A percentile compares a stretch with the other conserved stretches of the same genome.
Conservation (phyloP, 257 asterid species). For the Solanum lycopersicoides region DNA sequence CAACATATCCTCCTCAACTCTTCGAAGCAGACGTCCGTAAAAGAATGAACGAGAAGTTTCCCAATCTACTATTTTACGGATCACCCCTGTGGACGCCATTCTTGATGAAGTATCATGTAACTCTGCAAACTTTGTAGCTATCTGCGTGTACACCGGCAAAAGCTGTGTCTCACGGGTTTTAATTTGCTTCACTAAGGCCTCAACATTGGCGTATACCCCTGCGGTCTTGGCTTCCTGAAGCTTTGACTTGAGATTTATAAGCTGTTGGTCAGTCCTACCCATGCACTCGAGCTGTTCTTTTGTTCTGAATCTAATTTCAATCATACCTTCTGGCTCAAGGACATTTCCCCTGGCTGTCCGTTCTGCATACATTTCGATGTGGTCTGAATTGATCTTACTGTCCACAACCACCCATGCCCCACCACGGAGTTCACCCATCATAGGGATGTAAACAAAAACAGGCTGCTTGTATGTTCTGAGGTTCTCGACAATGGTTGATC, state of each 20-base stretch:
- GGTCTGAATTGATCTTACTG: constrained; percentile 87
- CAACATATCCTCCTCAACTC: constrained; percentile 68
- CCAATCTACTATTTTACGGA: constrained; percentile 78
- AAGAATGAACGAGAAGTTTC: constrained; percentile 60
- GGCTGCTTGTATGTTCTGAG: constrained; percentile 78
- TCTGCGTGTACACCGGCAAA: constrained; percentile 78
- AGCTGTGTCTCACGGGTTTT: constrained; percentile 78
- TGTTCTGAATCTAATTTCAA: constrained; percentile 79
- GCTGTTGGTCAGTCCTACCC: constrained; percentile 79
- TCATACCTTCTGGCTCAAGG: constrained; percentile 91
- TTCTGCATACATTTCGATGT: constrained; percentile 87
- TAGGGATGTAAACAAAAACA: constrained; percentile 84
- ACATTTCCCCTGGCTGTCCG: constrained; percentile 86
- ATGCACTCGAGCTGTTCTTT: constrained; percentile 83
- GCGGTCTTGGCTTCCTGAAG: constrained; percentile 38
- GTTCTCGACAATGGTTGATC: constrained; percentile 91
- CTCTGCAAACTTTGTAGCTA: constrained; percentile 92
- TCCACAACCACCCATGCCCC: constrained; percentile 99
- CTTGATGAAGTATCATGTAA: constrained; percentile 85
- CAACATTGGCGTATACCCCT: constrained; percentile 9
- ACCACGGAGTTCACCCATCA: constrained; percentile 97
- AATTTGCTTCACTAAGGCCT: constrained; percentile 41
- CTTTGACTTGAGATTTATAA: constrained; percentile 45
- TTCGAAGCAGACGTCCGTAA: constrained; percentile 55
- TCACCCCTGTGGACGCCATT: constrained; percentile 95